Evolutionary conservation across 2,329 filamentous ascomycete species (phyloP), one percentile per base, ranked within the genome.

Genomic region (Hypoxylon sp.): DNA sequence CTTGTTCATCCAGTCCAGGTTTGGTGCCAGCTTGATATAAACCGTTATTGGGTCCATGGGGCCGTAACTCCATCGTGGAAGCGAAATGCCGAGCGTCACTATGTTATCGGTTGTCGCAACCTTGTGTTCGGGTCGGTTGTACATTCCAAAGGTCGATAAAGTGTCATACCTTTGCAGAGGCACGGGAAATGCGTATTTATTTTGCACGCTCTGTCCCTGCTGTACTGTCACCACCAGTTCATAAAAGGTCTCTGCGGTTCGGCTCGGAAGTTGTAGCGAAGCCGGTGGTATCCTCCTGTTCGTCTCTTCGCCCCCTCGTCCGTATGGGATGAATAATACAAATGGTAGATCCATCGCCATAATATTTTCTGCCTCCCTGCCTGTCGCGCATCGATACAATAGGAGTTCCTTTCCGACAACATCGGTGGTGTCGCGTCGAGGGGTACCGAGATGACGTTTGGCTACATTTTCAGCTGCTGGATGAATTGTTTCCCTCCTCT

Each of bases 101-200:
- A 97, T 77, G 71, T 96, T 94, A 74, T 97, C 94, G 41, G 89
- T 85, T 21, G 91, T 90, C 53, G 87, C 84, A 65, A 95, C 88
- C 47, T 91, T 90, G 51, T 88, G 89, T 71, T 97, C 93, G 11
- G 92, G 93, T 45, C 91, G 88, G 74, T 97, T 97, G 78, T 97
- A 99, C 94, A 97, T 97, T 73, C 94, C 94, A 75, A 99, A 99
- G 1, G 94, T 97, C 30, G 92, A 97, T 37, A 99, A 78, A 1
- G 93, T 99, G 71, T 99, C 94, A 75, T 97, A 99, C 68, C 94
- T 83, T 61, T 90, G 86, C 63, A 99, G 84, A 1, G 93, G 93
- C 27, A 97, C 89, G 1, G 94, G 90, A 63, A 97, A 97, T 3
- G 86, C 79, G 72, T 95, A 94, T 73, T 95, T 95, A 73, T 90